phyloP scores from a whole-genome alignment of 139 green algal genomes.

The Chlorella sp. region DNA sequence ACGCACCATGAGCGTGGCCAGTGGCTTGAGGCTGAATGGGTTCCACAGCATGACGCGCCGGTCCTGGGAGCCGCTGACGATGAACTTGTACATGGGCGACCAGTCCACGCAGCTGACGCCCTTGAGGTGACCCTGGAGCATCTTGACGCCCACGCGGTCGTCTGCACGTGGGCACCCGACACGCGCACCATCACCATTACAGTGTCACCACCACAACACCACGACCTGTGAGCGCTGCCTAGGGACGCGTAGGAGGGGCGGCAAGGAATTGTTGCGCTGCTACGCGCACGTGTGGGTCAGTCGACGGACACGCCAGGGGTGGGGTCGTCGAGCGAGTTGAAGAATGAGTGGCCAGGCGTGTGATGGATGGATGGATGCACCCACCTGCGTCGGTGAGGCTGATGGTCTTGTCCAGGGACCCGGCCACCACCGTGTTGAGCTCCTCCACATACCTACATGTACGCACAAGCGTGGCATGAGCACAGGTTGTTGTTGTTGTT shows the following conservation, averaged over 20 bases:
- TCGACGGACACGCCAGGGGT: too few relatives aligned
- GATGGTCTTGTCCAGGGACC: conserved; percentile 46
- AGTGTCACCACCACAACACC: too few relatives aligned
- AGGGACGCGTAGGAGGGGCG: too few relatives aligned
- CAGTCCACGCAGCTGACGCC: conserved; percentile 42
- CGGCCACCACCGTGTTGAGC: conserved; percentile 50
- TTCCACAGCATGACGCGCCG: conserved; percentile 65
- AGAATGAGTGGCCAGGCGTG: too few relatives aligned
- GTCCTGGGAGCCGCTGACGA: conserved; percentile 16
- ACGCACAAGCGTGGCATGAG: too few relatives aligned
- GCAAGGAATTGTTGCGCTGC: too few relatives aligned
- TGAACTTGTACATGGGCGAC: conserved; percentile 54
- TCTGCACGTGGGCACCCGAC: conserved; percentile 7
- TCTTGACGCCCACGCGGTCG: conserved; percentile 37
- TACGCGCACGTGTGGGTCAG: too few relatives aligned
- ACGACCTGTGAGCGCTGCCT: too few relatives aligned
- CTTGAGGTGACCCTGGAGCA: conserved; percentile 34
- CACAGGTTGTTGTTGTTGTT: not conserved
- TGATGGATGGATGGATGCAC: too few relatives aligned
- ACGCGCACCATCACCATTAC: not conserved
- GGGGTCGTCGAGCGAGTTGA: too few relatives aligned
- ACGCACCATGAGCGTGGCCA: conserved; percentile 24
- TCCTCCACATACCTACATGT: conserved; percentile 36
- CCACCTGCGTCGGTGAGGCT: conserved; percentile 42
- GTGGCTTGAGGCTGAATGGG: conserved; percentile 56